Base-by-base conservation (phyloP, 2,329 filamentous ascomycete species). In the Epichloe aotearoae region DNA sequence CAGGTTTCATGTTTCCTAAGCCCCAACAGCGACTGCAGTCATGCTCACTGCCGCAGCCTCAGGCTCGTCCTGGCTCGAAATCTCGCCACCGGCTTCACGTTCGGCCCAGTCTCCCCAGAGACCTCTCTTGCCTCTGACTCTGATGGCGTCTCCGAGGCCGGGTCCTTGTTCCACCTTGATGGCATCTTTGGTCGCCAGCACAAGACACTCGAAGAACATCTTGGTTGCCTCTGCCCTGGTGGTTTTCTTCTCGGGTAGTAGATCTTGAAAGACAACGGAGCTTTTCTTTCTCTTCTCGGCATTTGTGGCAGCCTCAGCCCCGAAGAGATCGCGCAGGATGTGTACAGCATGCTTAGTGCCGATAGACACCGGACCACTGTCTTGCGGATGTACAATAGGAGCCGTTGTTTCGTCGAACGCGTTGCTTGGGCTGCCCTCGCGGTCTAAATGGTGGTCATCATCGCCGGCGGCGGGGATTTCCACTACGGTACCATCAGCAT, bases 171-270 rank as follows among this genome's bases (percentile, higher is more conserved):
- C 91, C 26, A 97, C 88, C 69, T 95, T 95, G 70, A 98, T 86
- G 30, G 93, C 93, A 64, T 98, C 93, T 71, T 98, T 98, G 41
- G 93, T 98, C 5, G 91, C 93, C 45, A 98, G 76, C 3, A 98
- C 93, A 23, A 98, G 75, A 50, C 93, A 84, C 70, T 98, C 93
- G 61, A 98, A 98, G 73, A 98, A 98, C 89, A 98, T 96, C 76
- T 96, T 96, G 42, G 93, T 98, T 0, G 93, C 93, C 61, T 97
- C 93, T 8, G 86, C 85, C 66, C 88, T 87, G 57, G 79, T 88
- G 1, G 91, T 91, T 54, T 78, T 79, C 56, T 76, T 71, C 68
- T 95, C 88, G 0, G 93, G 93, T 36, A 96, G 77, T 46, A 98
- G 76, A 52, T 95, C 86, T 61, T 96, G 91, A 74, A 98, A 96